Evolutionary conservation across 2,329 filamentous ascomycete genomes (phyloP), one percentile per base, ranked within the genome.

Genomic region (Magnaporthales sp.): DNA sequence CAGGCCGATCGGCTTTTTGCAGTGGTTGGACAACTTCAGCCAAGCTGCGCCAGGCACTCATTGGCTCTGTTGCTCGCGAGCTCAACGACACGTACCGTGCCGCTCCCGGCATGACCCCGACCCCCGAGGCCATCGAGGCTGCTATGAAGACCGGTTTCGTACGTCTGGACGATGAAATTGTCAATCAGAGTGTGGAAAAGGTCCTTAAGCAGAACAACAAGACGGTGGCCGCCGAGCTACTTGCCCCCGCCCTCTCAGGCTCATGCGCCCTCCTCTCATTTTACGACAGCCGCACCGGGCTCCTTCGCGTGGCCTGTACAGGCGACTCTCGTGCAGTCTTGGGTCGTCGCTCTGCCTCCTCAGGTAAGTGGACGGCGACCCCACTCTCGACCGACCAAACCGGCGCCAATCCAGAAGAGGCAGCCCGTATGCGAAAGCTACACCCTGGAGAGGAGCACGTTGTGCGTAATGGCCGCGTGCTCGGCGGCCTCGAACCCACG

Each of bases 1-100:
- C 62, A 32, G 26, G 7, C 22, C 24, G n/a, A 29, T 26, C 29
- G 13, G 24, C 6, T 29, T 67, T 62, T 15, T 71, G 67, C 72
- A 96, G 92, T 62, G 95, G 95, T 71, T 99, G 95, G 95, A 97
- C 95, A 4, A 99, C 95, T 7, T 98, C 95, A 54, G 95, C 95
- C 24, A 98, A 97, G 75, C 82, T 99, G 68, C 91, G 95, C 67
- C 93, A 99, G 77, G 90, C 91, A 15, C 84, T 99, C 67, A 97
- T 99, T 72, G 92, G 86, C 70, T 97, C 91, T 74, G 95, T 99
- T 62, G 94, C 93, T 30, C 88, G 93, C 66, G 95, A 99, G 79
- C 85, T 99, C 60, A 97, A 97, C 77, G 84, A 86, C 11, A 97
- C 94, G 1, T 98, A 97, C 82, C 93, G 93, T 75, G 85, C 90